Base-by-base conservation (phyloP, 768 basidiomycete genomes). In the Dioszegia crocea region DNA sequence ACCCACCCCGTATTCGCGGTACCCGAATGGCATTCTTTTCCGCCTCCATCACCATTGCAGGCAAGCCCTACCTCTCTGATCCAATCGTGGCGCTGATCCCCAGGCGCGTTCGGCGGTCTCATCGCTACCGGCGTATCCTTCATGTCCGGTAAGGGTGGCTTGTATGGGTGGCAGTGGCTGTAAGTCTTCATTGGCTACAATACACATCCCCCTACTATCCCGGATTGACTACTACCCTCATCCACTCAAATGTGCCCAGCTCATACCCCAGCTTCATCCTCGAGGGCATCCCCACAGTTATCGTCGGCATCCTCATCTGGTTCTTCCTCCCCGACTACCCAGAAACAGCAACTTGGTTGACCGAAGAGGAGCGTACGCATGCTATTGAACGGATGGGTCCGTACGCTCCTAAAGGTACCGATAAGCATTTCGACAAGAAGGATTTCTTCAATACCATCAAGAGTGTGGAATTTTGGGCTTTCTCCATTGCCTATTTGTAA, bases 321-420 rank as follows among this genome's bases (percentile, higher is more conserved):
- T 79, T 63, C 59, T 61, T 77, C 48, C 78, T 82, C 30, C 79
- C 80, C 38, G 83, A 84, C 68, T 83, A 80, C 71, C 82, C 82
- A 0, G 81, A 81, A 48, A 60, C 65, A 38, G 80, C 81, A 1
- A 65, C 59, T 23, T 82, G 82, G 79, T 76, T 84, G 23, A 79
- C 78, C 0, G 71, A 74, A 4, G 70, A 72, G 8, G 82, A 84
- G 65, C 75, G 78, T 33, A 76, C 68, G 23, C 66, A 79, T 29
- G 80, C 56, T 16, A 26, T 51, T 8, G 36, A 36, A 4, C 29
- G 59, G 11, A 40, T 63, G 51, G 62, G 62, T 14, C 39, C 29
- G 10, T 54, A 19, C 24, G 56, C 62, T 19, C 62, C 62, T 16
- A 59, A 58, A 29, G 47, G 33, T 17, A 57, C 63, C 43, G 59